Percentiles rank a stretch among this genome's conserved stretches.
These are phyloP conservation scores for Colletotrichum paranaense DNA, from an alignment of 2,329 filamentous ascomycete genomes.

Conservation along the genomic window DNA sequence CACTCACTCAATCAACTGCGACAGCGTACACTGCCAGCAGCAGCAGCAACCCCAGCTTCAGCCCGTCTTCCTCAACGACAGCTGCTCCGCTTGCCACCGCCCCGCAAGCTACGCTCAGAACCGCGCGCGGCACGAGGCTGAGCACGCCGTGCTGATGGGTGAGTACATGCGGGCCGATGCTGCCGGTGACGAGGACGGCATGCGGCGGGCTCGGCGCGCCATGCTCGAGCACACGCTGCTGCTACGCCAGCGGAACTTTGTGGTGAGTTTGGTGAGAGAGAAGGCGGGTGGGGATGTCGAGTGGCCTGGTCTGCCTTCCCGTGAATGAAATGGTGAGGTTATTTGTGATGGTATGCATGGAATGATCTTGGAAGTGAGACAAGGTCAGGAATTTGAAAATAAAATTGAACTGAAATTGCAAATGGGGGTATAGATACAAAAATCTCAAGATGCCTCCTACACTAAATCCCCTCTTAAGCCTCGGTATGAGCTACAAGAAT, in stretches of 20 bases:
- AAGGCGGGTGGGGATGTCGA: slow-evolving; percentile 1
- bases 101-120: slow-evolving; percentile 39
- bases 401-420: neutral
- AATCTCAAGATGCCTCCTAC: neutral
- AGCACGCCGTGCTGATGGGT: slow-evolving; percentile 41
- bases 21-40: slow-evolving; percentile 24
- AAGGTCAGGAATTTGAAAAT: neutral
- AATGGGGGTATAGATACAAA: slow-evolving; percentile 30
- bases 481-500: neutral
- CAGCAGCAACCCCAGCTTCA: neutral
- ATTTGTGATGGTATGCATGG: no score
- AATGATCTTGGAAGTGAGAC: neutral
- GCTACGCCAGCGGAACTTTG: slow-evolving; percentile 23
- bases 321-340: neutral
- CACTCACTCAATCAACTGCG: slow-evolving; percentile 33
- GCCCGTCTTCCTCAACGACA: slow-evolving; percentile 45
- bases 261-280: slow-evolving; percentile 17
- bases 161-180: slow-evolving; percentile 42
- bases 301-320: neutral
- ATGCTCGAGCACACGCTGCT: slow-evolving; percentile 34
- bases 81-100: slow-evolving; percentile 51
- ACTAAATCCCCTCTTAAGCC: no score
- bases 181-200: slow-evolving; percentile 38
- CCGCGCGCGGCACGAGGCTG: slow-evolving; percentile 42
- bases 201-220: slow-evolving; percentile 39